These are phyloP conservation scores for Sphaerulina vaccinii DNA, from an alignment of 2,329 filamentous ascomycete species.

Conservation along the genomic window DNA sequence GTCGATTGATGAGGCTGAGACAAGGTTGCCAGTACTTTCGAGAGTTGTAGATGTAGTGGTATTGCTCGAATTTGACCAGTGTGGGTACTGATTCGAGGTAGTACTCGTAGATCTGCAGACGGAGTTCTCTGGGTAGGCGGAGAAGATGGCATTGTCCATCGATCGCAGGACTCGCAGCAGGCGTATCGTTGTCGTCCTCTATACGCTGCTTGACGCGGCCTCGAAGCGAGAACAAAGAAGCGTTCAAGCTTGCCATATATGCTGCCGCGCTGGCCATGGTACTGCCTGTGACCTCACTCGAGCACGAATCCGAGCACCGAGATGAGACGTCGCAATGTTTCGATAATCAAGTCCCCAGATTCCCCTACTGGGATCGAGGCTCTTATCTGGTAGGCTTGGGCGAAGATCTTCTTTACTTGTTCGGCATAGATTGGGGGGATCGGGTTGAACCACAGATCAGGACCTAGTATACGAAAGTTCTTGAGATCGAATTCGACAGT, in stretches of 20 bases:
- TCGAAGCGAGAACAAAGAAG: not conserved
- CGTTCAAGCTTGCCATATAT: conserved; percentile 5
- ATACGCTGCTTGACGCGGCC: not conserved
- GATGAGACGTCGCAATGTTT: conserved; percentile 14
- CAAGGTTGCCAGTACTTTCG: conserved; percentile 13
- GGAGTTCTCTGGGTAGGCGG: conserved; percentile 14
- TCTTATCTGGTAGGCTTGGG: conserved; percentile 1
- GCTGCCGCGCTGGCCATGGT: conserved; percentile 3
- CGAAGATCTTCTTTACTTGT: conserved; percentile 13
- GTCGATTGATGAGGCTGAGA: conserved; percentile 1
- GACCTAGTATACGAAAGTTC: conserved; percentile 14
- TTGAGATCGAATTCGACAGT: conserved; percentile 18
- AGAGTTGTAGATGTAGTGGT: conserved; percentile 10
- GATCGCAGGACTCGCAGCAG: not conserved
- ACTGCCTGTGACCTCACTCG: not conserved
- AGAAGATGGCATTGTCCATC: conserved; percentile 4
- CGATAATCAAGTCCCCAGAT: conserved; percentile 9
- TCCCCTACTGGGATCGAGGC: not conserved
- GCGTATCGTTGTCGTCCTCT: not conserved
- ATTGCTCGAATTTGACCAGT: conserved; percentile 18
- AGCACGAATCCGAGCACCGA: conserved; percentile 15
- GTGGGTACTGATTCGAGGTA: conserved; percentile 17
- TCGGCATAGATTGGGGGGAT: conserved; percentile 15
- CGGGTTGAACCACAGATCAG: conserved; percentile 18
- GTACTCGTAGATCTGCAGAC: conserved; percentile 9